Evolutionary conservation across 1,139 yeast species (phyloP).

Genomic region (Trichomonascaceae sp.): DNA sequence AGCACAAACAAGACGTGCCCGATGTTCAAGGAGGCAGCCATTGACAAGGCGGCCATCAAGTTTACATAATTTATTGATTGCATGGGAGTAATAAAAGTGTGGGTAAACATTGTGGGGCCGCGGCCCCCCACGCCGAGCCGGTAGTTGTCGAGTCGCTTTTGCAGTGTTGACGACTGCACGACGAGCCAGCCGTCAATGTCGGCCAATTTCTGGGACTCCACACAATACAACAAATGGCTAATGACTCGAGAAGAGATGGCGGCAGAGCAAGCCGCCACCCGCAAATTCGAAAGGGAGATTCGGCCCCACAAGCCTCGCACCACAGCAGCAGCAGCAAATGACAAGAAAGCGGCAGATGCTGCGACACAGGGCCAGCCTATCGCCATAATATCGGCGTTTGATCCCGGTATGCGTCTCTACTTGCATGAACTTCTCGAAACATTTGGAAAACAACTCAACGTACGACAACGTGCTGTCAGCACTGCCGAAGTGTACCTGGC

Average conservation of each 20-base stretch:
- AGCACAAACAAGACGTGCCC: constrained; percentile 86
- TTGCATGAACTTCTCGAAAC: constrained; percentile 42
- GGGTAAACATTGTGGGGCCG: too few relatives aligned
- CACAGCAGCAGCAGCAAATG: too few relatives aligned
- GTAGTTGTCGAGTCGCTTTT: too few relatives aligned
- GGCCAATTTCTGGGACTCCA: background rate
- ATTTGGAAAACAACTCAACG: constrained; percentile 62
- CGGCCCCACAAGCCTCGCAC: background rate
- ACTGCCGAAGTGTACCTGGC: constrained; percentile 79
- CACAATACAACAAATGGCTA: background rate
- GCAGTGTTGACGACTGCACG: too few relatives aligned
- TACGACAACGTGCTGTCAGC: constrained; percentile 74
- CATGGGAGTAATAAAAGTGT: too few relatives aligned
- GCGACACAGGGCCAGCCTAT: too few relatives aligned
- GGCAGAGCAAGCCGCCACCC: background rate
- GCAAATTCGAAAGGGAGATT: background rate
- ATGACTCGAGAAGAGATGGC: background rate
- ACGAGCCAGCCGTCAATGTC: too few relatives aligned
- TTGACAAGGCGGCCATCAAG: too few relatives aligned
- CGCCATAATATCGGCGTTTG: constrained; percentile 15
- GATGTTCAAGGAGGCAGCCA: constrained; percentile 38
- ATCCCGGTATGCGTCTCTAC: constrained; percentile 31
- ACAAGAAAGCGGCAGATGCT: too few relatives aligned
- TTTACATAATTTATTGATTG: too few relatives aligned
- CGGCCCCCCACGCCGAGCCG: too few relatives aligned